Evolutionary conservation across 768 basidiomycete genomes (phyloP).

Genomic region (Russula dissimulans): DNA sequence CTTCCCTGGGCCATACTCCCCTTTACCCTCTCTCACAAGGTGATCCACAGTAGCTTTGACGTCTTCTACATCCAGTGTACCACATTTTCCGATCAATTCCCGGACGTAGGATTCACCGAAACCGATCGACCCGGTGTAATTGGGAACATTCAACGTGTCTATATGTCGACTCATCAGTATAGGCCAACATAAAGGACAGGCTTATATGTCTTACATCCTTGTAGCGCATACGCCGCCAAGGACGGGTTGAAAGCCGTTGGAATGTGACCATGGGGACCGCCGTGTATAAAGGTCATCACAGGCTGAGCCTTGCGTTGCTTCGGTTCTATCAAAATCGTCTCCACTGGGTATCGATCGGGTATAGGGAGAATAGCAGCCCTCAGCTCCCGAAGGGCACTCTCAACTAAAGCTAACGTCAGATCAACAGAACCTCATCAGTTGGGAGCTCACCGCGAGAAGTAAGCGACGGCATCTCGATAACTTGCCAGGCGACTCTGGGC

Average conservation of each 20-base stretch:
- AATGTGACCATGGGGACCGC: constrained; percentile 25
- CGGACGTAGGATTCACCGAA: constrained; percentile 26
- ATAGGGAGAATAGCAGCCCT: constrained; percentile 8
- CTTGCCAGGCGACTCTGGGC: constrained; percentile 13
- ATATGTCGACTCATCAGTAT: neutral
- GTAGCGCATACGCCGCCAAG: constrained; percentile 15
- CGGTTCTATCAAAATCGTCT: constrained; percentile 17
- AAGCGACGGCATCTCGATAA: constrained; percentile 14
- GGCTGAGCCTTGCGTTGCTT: constrained; percentile 2
- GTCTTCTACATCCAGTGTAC: constrained; percentile 28
- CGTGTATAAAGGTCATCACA: constrained; percentile 24
- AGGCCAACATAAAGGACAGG: neutral
- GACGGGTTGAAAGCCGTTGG: constrained; percentile 20
- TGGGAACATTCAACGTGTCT: constrained; percentile 24
- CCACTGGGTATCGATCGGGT: constrained; percentile 15
- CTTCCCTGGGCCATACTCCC: constrained; percentile 20
- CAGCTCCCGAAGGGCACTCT: constrained; percentile 9
- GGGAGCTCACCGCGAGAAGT: constrained; percentile 3
- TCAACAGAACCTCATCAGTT: neutral
- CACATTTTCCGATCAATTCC: constrained; percentile 25
- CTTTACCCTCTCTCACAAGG: constrained; percentile 22
- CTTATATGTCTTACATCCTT: constrained; percentile 21
- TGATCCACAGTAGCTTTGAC: constrained; percentile 22
- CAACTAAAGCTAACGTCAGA: constrained; percentile 1
- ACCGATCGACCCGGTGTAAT: constrained; percentile 30